Conservation (phyloP, 2,329 filamentous ascomycete genomes). For the Aspergillus quadricinctus region DNA sequence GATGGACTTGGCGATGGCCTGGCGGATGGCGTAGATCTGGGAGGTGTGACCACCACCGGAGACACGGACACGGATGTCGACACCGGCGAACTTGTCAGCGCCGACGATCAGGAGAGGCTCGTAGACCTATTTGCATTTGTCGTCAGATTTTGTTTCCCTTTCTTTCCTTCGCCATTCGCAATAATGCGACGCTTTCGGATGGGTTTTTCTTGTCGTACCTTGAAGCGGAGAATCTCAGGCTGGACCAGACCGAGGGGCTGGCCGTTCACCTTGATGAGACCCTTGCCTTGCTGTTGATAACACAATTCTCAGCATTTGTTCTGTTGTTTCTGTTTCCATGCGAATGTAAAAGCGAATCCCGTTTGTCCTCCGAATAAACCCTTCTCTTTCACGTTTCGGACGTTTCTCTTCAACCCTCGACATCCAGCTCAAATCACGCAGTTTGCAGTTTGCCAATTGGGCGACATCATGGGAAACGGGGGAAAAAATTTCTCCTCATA, state of each 20-base stretch:
- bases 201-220: conserved; percentile 52
- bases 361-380: not conserved
- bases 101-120: conserved; percentile 96
- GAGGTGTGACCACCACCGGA: conserved; percentile 96
- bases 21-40: conserved; percentile 96
- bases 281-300: conserved; percentile 63
- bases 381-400: conserved; percentile 6
- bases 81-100: conserved; percentile 91
- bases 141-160: conserved; percentile 4
- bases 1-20: conserved; percentile 97
- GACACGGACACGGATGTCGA: conserved; percentile 97
- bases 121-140: conserved; percentile 65
- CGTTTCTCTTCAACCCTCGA: too few species aligned
- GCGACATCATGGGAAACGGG: conserved; percentile 7
- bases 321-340: conserved; percentile 8
- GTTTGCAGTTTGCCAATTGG: conserved; percentile 14
- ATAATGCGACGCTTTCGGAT: not conserved
- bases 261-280: conserved; percentile 98
- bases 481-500: conserved; percentile 42
- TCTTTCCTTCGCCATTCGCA: conserved; percentile 1
- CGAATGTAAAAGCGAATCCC: not conserved
- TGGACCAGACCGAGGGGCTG: conserved; percentile 90
- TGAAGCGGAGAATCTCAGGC: conserved; percentile 96
- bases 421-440: conserved; percentile 5
- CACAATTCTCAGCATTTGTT: conserved; percentile 26